phyloP scores from a whole-genome alignment of 495 filamentous ascomycete genomes.

The Astrothelium macrocarpum region DNA sequence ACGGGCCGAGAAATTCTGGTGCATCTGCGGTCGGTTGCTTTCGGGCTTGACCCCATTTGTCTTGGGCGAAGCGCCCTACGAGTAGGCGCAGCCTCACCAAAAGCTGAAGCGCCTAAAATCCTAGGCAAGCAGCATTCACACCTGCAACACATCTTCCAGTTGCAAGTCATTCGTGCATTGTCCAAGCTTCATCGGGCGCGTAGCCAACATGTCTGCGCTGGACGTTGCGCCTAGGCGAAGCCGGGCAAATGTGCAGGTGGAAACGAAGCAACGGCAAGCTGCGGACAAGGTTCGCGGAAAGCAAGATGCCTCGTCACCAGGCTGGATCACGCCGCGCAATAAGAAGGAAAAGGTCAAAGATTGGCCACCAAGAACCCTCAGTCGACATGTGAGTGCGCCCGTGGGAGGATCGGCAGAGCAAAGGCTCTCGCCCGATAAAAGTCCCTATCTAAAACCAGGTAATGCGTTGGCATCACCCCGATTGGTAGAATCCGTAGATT shows the following conservation, averaged over 20 bases:
- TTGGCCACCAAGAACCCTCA: neutral
- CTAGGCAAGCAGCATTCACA: neutral
- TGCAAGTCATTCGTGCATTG: neutral
- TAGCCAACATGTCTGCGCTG: neutral
- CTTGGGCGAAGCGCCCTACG: neutral
- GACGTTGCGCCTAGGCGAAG: neutral
- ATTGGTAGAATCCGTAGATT: neutral
- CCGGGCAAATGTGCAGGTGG: neutral
- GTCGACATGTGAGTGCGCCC: neutral
- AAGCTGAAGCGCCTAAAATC: neutral
- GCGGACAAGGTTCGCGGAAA: neutral
- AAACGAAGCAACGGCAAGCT: neutral
- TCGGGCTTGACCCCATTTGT: neutral
- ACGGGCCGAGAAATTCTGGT: neutral
- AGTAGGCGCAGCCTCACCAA: neutral
- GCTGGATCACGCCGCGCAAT: neutral
- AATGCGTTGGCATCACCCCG: neutral
- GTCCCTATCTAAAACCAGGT: neutral
- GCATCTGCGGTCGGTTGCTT: neutral
- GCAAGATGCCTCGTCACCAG: neutral
- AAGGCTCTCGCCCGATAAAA: neutral
- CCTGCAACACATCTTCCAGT: neutral
- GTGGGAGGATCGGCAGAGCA: neutral
- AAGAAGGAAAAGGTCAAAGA: slow-evolving; percentile 2
- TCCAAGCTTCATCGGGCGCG: neutral